phyloP scores from a whole-genome alignment of 2,329 filamentous ascomycete genomes.

The Raffaelea albimanens region DNA sequence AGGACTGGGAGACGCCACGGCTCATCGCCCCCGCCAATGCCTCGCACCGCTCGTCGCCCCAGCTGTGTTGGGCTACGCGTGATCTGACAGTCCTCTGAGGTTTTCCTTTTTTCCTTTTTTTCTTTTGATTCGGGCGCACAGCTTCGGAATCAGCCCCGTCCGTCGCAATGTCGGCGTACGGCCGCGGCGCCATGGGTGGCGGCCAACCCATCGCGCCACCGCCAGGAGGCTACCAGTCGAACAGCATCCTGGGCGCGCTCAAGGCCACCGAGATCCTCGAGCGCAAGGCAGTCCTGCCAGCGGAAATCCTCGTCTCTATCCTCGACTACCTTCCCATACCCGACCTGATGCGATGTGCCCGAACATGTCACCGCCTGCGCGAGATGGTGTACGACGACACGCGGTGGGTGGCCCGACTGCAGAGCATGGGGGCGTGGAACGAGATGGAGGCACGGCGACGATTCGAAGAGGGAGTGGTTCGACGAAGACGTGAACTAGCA shows the following conservation, averaged over 20 bases:
- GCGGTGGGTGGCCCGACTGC: constrained; percentile 80
- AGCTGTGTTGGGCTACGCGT: too few relatives aligned
- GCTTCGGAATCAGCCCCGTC: too few relatives aligned
- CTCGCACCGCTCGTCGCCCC: too few relatives aligned
- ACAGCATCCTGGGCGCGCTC: constrained; percentile 63
- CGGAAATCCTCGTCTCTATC: constrained; percentile 80
- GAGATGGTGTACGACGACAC: constrained; percentile 99
- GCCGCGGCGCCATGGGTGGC: constrained; percentile 27
- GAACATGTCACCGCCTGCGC: constrained; percentile 73
- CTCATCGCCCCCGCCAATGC: too few relatives aligned
- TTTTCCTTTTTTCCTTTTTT: too few relatives aligned
- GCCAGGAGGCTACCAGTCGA: constrained; percentile 1
- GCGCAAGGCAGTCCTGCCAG: constrained; percentile 65
- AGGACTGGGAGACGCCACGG: too few relatives aligned
- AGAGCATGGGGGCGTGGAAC: constrained; percentile 86
- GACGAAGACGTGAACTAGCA: constrained; percentile 45
- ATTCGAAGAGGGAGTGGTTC: constrained; percentile 62
- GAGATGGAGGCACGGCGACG: constrained; percentile 74
- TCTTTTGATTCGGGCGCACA: too few relatives aligned
- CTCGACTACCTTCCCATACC: constrained; percentile 80
- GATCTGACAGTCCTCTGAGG: too few relatives aligned
- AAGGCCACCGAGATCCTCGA: constrained; percentile 74
- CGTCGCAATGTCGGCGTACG: constrained; percentile 7
- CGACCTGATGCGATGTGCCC: constrained; percentile 78
- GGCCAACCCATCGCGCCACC: constrained; percentile 13